Evolutionary conservation across 345 rosid species (phyloP).

Genomic region (Melaleuca quinquenervia): DNA sequence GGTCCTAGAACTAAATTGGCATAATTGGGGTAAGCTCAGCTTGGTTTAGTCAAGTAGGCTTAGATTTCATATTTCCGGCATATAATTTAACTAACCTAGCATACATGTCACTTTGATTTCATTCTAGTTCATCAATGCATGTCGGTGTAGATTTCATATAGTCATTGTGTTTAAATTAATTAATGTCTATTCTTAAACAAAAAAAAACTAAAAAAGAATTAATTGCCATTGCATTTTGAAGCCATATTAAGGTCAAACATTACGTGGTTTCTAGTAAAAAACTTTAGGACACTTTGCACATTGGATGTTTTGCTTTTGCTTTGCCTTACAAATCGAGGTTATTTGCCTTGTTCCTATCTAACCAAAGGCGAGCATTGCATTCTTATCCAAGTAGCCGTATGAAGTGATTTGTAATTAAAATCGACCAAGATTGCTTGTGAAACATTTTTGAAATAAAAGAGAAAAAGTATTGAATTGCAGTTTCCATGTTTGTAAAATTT

Average conservation of each 20-base stretch:
- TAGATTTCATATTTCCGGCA: background rate
- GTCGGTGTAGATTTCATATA: background rate
- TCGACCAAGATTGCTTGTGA: too few relatives aligned
- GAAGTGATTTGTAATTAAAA: background rate
- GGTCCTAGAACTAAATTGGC: too few relatives aligned
- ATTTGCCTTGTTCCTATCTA: background rate
- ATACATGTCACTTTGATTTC: background rate
- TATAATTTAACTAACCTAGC: background rate
- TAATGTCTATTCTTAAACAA: background rate
- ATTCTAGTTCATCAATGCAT: background rate
- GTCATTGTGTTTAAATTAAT: background rate
- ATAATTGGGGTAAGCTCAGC: too few relatives aligned
- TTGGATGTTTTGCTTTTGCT: background rate
- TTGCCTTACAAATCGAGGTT: background rate
- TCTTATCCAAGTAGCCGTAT: too few relatives aligned
- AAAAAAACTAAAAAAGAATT: too few relatives aligned
- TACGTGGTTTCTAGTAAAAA: background rate
- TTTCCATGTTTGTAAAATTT: too few relatives aligned
- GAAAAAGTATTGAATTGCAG: too few relatives aligned
- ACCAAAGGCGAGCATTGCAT: too few relatives aligned
- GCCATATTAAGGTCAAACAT: background rate
- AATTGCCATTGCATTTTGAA: background rate
- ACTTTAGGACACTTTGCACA: background rate
- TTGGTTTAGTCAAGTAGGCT: too few relatives aligned
- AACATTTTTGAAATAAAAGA: too few relatives aligned